Evolutionary conservation across 2,329 filamentous ascomycete species (phyloP).

Genomic region (Plenodomus tracheiphilus): DNA sequence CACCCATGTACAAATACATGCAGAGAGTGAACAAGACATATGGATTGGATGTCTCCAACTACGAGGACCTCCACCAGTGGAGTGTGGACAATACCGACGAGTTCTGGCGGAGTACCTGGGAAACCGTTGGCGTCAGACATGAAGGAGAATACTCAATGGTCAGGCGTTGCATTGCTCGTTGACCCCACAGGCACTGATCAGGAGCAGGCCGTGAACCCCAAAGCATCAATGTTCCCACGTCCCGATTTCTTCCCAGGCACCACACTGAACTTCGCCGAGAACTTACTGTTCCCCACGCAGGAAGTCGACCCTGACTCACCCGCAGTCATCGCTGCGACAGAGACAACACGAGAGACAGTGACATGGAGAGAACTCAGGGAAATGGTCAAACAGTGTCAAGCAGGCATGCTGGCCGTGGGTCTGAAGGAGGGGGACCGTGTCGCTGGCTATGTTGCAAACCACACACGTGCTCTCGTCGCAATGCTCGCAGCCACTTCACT

Average conservation of each 20-base stretch:
- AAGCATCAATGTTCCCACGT: constrained; percentile 78
- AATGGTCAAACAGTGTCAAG: constrained; percentile 72
- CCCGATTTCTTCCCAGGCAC: constrained; percentile 82
- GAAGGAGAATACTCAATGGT: constrained; percentile 66
- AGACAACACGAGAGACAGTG: constrained; percentile 66
- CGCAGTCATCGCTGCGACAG: constrained; percentile 81
- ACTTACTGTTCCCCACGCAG: constrained; percentile 77
- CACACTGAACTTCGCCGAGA: constrained; percentile 90
- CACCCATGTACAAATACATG: constrained; percentile 74
- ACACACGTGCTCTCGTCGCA: constrained; percentile 81
- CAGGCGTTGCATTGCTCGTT: constrained; percentile 18
- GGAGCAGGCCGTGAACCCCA: constrained; percentile 66
- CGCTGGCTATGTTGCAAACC: constrained; percentile 82
- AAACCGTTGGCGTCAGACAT: constrained; percentile 75
- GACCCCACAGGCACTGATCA: constrained; percentile 14
- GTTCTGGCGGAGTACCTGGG: constrained; percentile 88
- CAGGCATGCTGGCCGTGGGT: constrained; percentile 68
- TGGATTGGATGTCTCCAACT: constrained; percentile 63
- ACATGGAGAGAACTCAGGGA: constrained; percentile 83
- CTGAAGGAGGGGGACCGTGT: constrained; percentile 65
- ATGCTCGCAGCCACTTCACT: constrained; percentile 83
- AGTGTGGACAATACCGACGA: constrained; percentile 73
- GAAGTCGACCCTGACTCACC: constrained; percentile 61
- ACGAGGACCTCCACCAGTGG: constrained; percentile 81
- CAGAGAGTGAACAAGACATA: constrained; percentile 70